Evolutionary conservation across 768 basidiomycete species (phyloP).

Genomic region (Artomyces pyxidatus): DNA sequence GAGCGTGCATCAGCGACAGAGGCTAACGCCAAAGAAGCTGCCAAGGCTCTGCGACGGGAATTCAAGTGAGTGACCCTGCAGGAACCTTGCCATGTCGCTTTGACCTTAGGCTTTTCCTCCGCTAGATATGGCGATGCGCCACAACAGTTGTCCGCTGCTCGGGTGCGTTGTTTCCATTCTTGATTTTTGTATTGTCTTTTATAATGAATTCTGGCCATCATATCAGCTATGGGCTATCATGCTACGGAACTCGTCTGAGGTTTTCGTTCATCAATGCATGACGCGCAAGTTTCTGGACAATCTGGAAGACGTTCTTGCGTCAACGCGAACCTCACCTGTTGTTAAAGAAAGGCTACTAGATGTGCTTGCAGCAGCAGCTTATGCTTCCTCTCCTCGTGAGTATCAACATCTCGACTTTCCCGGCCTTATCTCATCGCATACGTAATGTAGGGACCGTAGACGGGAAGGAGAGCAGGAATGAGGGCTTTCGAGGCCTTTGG

Average conservation of each 20-base stretch:
- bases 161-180: slow-evolving; percentile 3
- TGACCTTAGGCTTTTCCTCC: background rate
- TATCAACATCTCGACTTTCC: background rate
- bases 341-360: slow-evolving; percentile 74
- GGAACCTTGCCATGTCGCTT: background rate
- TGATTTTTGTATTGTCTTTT: background rate
- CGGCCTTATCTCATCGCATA: background rate
- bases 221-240: slow-evolving; percentile 82
- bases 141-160: slow-evolving; percentile 16
- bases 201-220: background rate
- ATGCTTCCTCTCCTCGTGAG: slow-evolving; percentile 35
- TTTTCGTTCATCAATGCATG: slow-evolving; percentile 63
- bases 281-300: slow-evolving; percentile 74
- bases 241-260: slow-evolving; percentile 69
- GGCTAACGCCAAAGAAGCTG: slow-evolving; percentile 73
- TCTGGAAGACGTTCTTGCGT: slow-evolving; percentile 63
- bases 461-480: slow-evolving; percentile 24
- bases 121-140: slow-evolving; percentile 14
- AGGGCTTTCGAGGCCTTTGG: slow-evolving; percentile 69
- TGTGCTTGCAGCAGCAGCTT: slow-evolving; percentile 77
- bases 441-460: background rate
- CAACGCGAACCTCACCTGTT: slow-evolving; percentile 63
- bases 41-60: slow-evolving; percentile 71
- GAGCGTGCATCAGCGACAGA: slow-evolving; percentile 73
- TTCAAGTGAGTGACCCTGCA: slow-evolving; percentile 54